Base-by-base conservation (phyloP, 805 yeast species). In the Kurtzmaniella fragi region DNA sequence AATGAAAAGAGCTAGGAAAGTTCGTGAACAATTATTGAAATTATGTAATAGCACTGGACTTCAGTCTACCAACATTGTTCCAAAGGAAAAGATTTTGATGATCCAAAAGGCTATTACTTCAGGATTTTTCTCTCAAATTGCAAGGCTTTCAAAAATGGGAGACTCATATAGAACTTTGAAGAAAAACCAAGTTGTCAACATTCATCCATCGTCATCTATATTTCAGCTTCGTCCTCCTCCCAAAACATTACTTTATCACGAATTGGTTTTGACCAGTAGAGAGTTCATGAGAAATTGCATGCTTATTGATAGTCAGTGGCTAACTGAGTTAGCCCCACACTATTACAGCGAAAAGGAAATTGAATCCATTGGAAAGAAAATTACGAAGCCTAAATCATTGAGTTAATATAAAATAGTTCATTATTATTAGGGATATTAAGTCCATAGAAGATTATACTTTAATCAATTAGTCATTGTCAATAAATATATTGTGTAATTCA, bases 201-300 rank as follows among this genome's bases (percentile, higher is more conserved):
- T 91, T 26, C 99, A 91, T 52, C 99, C 99, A 0, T 82, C 95
- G 0, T 84, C 95, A 0, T 77, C 81, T 0, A 54, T 91, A 25
- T 78, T 75, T 50, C 65, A 70, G 10, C 62, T 65, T 10, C 80
- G 78, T 42, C 95, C 93, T 15, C 90, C 89, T 0, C 82, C 90
- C 3, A 82, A 77, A 46, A 66, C 77, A 39, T 67, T 93, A 5
- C 65, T 91, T 12, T 93, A 87, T 56, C 88, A 89, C 52, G 95
- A 91, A 44, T 64, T 91, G 50, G 83, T 91, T 36, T 60, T 84
- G 35, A 91, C 99, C 0, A 76, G 88, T 17, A 86, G 82, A 56
- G 97, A 90, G 62, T 91, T 80, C 59, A 86, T 93, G 88, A 73
- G 90, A 42, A 82, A 82, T 47, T 80, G 89, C 52, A 75, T 85